Evolutionary conservation across 805 yeast genomes (phyloP).

Genomic region (Candida suzukii): DNA sequence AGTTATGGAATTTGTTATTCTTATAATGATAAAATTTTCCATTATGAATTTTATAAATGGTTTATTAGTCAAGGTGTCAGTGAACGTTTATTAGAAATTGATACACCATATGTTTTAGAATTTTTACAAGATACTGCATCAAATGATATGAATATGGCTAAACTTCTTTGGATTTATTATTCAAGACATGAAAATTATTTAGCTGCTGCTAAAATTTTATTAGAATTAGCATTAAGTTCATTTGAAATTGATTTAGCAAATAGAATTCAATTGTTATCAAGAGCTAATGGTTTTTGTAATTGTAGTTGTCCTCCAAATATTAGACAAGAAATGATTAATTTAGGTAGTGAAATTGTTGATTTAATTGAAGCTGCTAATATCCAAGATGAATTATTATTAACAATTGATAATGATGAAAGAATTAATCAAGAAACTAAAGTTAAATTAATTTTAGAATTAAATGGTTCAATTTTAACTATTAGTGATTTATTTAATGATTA

Average conservation of each 20-base stretch:
- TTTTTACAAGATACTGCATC: constrained; percentile 65
- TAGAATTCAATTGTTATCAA: constrained; percentile 80
- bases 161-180: constrained; percentile 81
- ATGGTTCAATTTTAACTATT: constrained; percentile 59
- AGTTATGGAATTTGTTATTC: constrained; percentile 70
- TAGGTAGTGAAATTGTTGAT: constrained; percentile 67
- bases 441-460: constrained; percentile 46
- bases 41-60: constrained; percentile 91
- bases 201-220: constrained; percentile 79
- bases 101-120: constrained; percentile 73
- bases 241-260: constrained; percentile 61
- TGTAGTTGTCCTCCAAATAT: constrained; percentile 72
- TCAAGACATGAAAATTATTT: constrained; percentile 74
- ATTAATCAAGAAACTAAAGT: constrained; percentile 40
- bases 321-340: constrained; percentile 68
- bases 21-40: constrained; percentile 79
- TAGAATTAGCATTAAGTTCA: constrained; percentile 65
- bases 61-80: constrained; percentile 70
- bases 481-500: constrained; percentile 79
- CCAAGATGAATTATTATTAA: constrained; percentile 57
- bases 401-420: constrained; percentile 47
- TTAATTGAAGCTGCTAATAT: constrained; percentile 80
- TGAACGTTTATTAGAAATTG: constrained; percentile 69
- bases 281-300: constrained; percentile 90
- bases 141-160: constrained; percentile 66